These are phyloP conservation scores for Serendipita vermifera DNA, from an alignment of 768 basidiomycete genomes.

Conservation along the genomic window DNA sequence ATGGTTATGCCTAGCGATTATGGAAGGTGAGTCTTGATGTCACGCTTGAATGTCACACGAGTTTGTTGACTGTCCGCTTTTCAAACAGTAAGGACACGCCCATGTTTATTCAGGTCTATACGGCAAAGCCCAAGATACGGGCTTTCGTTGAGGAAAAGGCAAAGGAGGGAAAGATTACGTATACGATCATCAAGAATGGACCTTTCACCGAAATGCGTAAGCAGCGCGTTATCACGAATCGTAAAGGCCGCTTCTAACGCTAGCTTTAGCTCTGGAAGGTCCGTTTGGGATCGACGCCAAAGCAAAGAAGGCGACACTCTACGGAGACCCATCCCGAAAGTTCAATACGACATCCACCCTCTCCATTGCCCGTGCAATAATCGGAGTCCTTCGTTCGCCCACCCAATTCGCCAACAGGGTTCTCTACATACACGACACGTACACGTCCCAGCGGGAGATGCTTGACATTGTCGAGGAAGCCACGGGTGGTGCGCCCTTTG, in stretches of 20 bases:
- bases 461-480: not conserved
- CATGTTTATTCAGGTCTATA: not conserved
- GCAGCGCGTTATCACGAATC: not conserved
- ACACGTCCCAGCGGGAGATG: not conserved
- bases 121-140: not conserved
- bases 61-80: not conserved
- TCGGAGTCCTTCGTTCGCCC: not conserved
- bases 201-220: not conserved
- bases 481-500: not conserved
- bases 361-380: not conserved
- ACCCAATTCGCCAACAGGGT: not conserved
- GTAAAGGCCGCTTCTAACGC: not conserved
- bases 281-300: not conserved
- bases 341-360: not conserved
- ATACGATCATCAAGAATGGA: not conserved
- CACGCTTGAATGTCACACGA: not conserved
- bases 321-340: not conserved
- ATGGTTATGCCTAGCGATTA: not conserved
- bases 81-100: conserved; percentile 1
- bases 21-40: not conserved
- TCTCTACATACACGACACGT: conserved; percentile 5
- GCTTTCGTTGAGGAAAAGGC: not conserved
- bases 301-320: not conserved
- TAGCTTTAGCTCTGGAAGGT: not conserved
- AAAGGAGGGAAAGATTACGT: not conserved